Percentiles rank a stretch among this genome's conserved stretches.
phyloP scores from a whole-genome alignment of 1,139 yeast species.

The Entelexis paramagnoliae region DNA sequence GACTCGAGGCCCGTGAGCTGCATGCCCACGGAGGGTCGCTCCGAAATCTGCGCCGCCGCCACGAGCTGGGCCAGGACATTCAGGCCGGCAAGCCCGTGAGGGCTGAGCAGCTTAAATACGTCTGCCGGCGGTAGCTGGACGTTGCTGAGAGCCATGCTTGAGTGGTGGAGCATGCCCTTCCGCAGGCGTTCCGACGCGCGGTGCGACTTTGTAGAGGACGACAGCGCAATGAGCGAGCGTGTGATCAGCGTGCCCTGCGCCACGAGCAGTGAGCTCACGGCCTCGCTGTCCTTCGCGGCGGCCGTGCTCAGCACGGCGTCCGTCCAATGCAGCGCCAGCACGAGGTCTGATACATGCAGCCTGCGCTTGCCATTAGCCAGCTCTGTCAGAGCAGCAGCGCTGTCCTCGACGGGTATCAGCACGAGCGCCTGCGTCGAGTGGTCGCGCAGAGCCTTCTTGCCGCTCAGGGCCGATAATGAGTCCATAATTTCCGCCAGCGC shows the following conservation, averaged over 20 bases:
- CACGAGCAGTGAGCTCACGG: background rate
- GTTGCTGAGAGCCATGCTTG: conserved; percentile 1
- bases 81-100: conserved; percentile 3
- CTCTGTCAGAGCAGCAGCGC: background rate
- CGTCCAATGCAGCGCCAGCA: conserved; percentile 18
- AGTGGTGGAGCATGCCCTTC: conserved; percentile 7
- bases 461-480: conserved; percentile 13
- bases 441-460: conserved; percentile 12
- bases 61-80: background rate
- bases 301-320: conserved; percentile 5
- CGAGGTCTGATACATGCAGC: conserved; percentile 16
- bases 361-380: background rate
- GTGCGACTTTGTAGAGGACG: conserved; percentile 8
- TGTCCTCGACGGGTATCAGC: background rate
- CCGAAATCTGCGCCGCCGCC: background rate
- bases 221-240: background rate
- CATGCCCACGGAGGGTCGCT: conserved; percentile 3
- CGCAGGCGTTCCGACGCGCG: conserved; percentile 8
- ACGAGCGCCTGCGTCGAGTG: background rate
- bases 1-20: background rate
- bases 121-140: background rate
- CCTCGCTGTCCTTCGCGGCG: background rate
- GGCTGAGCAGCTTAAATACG: background rate
- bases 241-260: conserved; percentile 11
- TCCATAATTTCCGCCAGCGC: conserved; percentile 8